phyloP scores from a whole-genome alignment of 176 grass and related monocot genomes.

The Oryza meyeriana region DNA sequence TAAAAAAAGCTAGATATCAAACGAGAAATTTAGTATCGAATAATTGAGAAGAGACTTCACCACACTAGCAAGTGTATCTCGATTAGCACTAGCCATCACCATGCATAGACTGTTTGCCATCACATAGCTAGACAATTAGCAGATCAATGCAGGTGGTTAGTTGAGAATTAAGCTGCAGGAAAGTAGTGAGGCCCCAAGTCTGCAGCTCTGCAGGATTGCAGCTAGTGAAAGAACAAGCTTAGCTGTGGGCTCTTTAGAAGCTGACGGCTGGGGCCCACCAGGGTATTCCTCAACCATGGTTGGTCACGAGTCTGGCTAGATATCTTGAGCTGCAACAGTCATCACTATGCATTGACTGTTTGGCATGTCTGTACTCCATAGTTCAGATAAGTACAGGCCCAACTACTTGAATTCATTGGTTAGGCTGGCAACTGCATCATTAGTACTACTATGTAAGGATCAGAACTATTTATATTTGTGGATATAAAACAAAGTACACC shows the following conservation, averaged over 20 bases:
- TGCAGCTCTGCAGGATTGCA: no score
- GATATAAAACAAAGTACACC: conserved; percentile 19
- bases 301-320: background rate
- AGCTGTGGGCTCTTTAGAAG: background rate
- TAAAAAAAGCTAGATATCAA: no score
- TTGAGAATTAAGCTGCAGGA: no score
- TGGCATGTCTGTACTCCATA: background rate
- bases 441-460: conserved; percentile 7
- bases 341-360: conserved; percentile 10
- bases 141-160: no score
- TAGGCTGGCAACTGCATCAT: conserved; percentile 12
- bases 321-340: background rate
- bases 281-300: background rate
- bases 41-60: no score
- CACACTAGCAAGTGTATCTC: no score
- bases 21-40: no score
- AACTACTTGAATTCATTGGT: conserved; percentile 15
- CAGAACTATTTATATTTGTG: background rate
- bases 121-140: no score
- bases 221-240: background rate
- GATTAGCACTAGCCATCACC: no score
- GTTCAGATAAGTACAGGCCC: background rate
- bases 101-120: no score
- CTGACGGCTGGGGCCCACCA: background rate
- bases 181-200: no score